phyloP scores from a whole-genome alignment of 768 basidiomycete genomes.

The Russula virescens region DNA sequence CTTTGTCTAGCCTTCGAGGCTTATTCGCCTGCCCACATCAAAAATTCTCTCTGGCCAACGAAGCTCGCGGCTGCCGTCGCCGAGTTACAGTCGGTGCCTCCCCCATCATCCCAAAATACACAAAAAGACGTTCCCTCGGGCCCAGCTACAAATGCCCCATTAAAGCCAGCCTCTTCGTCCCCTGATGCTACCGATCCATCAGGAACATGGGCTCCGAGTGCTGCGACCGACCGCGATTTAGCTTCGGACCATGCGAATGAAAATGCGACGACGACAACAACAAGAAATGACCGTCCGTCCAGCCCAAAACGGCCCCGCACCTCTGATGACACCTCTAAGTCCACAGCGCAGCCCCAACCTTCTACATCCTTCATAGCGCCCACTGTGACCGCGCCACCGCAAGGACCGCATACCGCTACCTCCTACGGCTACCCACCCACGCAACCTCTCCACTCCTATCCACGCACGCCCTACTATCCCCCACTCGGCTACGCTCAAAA shows the following conservation, averaged over 20 bases:
- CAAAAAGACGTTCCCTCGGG: slow-evolving; percentile 22
- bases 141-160: slow-evolving; percentile 24
- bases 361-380: background rate
- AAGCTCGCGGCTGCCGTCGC: slow-evolving; percentile 63
- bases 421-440: slow-evolving; percentile 46
- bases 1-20: slow-evolving; percentile 69
- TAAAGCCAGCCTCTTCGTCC: slow-evolving; percentile 22
- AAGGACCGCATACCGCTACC: slow-evolving; percentile 43
- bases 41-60: slow-evolving; percentile 64
- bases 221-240: background rate
- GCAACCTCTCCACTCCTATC: slow-evolving; percentile 47
- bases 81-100: slow-evolving; percentile 33
- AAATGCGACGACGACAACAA: background rate
- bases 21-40: slow-evolving; percentile 59
- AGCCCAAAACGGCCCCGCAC: background rate
- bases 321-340: background rate
- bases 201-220: slow-evolving; percentile 19
- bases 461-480: slow-evolving; percentile 62
- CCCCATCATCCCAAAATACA: slow-evolving; percentile 23
- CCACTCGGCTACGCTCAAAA: slow-evolving; percentile 37
- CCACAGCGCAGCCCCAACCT: background rate
- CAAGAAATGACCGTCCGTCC: background rate
- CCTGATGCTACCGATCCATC: slow-evolving; percentile 7
- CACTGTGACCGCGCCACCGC: background rate
- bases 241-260: background rate